Evolutionary conservation across 352 stramenopile genomes (phyloP).

Genomic region (Globisporangium solare): DNA sequence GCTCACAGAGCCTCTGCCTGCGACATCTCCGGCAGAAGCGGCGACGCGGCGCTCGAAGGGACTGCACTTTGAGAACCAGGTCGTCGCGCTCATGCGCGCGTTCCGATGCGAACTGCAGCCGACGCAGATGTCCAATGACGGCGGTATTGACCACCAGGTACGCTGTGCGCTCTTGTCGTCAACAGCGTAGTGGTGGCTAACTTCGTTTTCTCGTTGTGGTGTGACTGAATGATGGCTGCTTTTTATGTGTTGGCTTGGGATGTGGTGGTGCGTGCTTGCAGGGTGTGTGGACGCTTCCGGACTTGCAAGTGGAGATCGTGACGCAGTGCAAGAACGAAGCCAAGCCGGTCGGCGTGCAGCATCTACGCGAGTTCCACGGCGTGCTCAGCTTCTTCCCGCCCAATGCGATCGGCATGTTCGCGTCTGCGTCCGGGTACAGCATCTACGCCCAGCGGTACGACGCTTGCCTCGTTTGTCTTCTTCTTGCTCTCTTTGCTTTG

Average conservation of each 20-base stretch:
- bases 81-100: constrained; percentile 45
- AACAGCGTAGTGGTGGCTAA: too few relatives aligned
- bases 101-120: constrained; percentile 46
- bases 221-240: neutral
- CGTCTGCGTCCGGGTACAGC: constrained; percentile 71
- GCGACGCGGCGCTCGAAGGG: constrained; percentile 28
- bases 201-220: too few relatives aligned
- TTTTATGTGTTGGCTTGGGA: neutral
- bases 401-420: constrained; percentile 55
- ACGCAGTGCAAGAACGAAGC: constrained; percentile 82
- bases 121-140: constrained; percentile 65
- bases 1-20: too few relatives aligned
- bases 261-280: constrained; percentile 11
- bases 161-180: neutral
- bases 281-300: constrained; percentile 61
- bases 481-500: too few relatives aligned
- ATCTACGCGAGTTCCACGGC: constrained; percentile 75
- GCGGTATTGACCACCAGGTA: constrained; percentile 69
- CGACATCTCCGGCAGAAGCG: neutral
- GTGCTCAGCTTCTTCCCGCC: constrained; percentile 42
- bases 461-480: neutral
- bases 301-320: constrained; percentile 56
- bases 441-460: constrained; percentile 63
- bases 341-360: constrained; percentile 61
- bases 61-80: constrained; percentile 53